Evolutionary conservation across 768 basidiomycete genomes (phyloP).

Genomic region (Leucocoprinus birnbaumii): DNA sequence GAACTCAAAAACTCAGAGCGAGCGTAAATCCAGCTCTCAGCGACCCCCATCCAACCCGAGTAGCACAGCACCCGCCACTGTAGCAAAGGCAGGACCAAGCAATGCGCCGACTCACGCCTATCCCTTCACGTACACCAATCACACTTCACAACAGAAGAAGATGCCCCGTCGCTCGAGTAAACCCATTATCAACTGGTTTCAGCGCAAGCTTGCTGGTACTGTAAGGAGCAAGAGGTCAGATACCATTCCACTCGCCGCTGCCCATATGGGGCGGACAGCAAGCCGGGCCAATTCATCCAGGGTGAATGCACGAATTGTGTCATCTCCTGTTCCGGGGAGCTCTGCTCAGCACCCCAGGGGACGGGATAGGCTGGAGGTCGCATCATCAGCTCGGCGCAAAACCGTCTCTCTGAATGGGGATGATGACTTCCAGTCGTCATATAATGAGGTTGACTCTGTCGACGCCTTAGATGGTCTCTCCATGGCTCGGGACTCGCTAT

Average conservation of each 20-base stretch:
- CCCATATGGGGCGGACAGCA: slow-evolving; percentile 31
- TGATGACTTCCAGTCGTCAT: slow-evolving; percentile 41
- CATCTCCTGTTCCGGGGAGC: slow-evolving; percentile 38
- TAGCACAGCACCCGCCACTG: neutral
- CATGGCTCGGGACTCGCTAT: slow-evolving; percentile 67
- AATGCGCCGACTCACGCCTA: neutral
- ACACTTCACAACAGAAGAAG: slow-evolving; percentile 54
- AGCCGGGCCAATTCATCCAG: slow-evolving; percentile 28
- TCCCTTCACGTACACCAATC: slow-evolving; percentile 21
- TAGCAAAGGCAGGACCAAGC: slow-evolving; percentile 1
- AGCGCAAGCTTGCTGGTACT: slow-evolving; percentile 78
- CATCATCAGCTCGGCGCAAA: slow-evolving; percentile 38
- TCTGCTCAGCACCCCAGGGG: slow-evolving; percentile 22
- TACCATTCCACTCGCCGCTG: slow-evolving; percentile 27
- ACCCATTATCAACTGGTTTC: slow-evolving; percentile 88
- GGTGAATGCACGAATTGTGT: slow-evolving; percentile 36
- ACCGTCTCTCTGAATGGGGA: slow-evolving; percentile 67
- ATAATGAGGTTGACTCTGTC: slow-evolving; percentile 39
- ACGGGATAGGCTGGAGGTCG: slow-evolving; percentile 29
- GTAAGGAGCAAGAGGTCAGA: slow-evolving; percentile 52
- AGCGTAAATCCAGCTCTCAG: slow-evolving; percentile 6
- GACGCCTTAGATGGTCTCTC: slow-evolving; percentile 51
- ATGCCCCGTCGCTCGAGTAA: slow-evolving; percentile 69
- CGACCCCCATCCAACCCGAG: neutral
- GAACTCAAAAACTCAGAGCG: slow-evolving; percentile 6